A percentile compares a stretch with the other conserved stretches of the same genome.
phyloP scores from a whole-genome alignment of 2,329 filamentous ascomycete species.

The Colletotrichum lupini region DNA sequence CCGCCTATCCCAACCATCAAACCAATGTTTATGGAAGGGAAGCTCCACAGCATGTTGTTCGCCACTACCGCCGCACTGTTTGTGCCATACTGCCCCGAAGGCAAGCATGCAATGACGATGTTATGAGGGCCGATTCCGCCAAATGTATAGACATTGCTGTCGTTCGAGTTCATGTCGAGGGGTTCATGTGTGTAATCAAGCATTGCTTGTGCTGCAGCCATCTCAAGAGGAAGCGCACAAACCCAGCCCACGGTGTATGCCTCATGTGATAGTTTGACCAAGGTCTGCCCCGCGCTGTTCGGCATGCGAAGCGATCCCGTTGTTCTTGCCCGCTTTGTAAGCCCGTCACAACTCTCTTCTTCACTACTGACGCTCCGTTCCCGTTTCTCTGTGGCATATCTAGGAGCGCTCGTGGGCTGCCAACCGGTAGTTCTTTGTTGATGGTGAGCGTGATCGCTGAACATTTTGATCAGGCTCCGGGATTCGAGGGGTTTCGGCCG shows the following conservation, averaged over 20 bases:
- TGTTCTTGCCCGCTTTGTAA: neutral
- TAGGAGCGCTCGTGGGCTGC: neutral
- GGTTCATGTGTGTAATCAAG: conserved; percentile 34
- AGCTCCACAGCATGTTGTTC: conserved; percentile 35
- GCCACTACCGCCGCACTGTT: neutral
- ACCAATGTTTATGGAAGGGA: conserved; percentile 16
- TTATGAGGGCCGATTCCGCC: conserved; percentile 10
- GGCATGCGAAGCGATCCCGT: too few species aligned
- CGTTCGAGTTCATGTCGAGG: neutral
- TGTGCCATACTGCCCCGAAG: conserved; percentile 15
- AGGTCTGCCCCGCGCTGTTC: neutral
- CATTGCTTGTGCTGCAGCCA: conserved; percentile 35
- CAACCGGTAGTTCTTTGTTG: neutral
- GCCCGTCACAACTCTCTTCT: neutral
- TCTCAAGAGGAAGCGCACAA: conserved; percentile 35
- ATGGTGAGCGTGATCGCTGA: neutral
- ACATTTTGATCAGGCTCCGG: neutral
- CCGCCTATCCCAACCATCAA: conserved; percentile 45
- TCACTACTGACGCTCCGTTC: neutral
- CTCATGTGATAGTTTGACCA: neutral
- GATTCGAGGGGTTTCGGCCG: neutral
- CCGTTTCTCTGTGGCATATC: neutral
- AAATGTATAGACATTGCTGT: conserved; percentile 1
- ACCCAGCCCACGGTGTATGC: conserved; percentile 39
- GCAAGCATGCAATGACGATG: conserved; percentile 17